Evolutionary conservation across 805 yeast genomes (phyloP).

Genomic region (Metschnikowia lochheadii): DNA sequence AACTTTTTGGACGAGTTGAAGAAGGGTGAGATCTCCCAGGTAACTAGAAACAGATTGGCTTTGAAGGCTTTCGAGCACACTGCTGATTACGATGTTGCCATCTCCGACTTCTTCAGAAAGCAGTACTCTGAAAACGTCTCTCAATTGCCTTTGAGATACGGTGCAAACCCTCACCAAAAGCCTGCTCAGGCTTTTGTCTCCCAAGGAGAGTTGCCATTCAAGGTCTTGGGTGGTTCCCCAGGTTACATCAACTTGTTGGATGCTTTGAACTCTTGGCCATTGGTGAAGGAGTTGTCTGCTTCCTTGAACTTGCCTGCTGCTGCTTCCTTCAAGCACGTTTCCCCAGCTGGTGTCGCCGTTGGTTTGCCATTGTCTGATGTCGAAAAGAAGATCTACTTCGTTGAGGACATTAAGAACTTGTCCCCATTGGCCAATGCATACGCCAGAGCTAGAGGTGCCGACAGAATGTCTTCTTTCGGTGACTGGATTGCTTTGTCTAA

Average conservation of each 20-base stretch:
- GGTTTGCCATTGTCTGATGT: conserved; percentile 88
- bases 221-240: conserved; percentile 91
- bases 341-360: conserved; percentile 98
- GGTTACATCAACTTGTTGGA: conserved; percentile 96
- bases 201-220: conserved; percentile 87
- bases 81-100: conserved; percentile 94
- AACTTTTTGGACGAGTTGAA: conserved; percentile 77
- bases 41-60: conserved; percentile 78
- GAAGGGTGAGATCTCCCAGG: conserved; percentile 65
- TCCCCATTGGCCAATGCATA: conserved; percentile 97
- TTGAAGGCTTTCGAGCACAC: conserved; percentile 98
- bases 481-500: conserved; percentile 97
- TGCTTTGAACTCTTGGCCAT: conserved; percentile 97
- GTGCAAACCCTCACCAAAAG: conserved; percentile 98
- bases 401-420: conserved; percentile 87
- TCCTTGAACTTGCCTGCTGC: conserved; percentile 96
- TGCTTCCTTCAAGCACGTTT: conserved; percentile 97
- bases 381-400: conserved; percentile 95
- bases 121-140: conserved; percentile 86
- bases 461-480: conserved; percentile 98
- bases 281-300: conserved; percentile 93
- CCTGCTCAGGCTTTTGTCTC: conserved; percentile 96
- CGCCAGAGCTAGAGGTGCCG: conserved; percentile 99
- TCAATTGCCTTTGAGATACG: conserved; percentile 94
- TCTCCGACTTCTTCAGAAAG: conserved; percentile 95